These are phyloP conservation scores for Raphanus raphanistrum DNA, from an alignment of 345 rosid genomes.

Conservation along the genomic window DNA sequence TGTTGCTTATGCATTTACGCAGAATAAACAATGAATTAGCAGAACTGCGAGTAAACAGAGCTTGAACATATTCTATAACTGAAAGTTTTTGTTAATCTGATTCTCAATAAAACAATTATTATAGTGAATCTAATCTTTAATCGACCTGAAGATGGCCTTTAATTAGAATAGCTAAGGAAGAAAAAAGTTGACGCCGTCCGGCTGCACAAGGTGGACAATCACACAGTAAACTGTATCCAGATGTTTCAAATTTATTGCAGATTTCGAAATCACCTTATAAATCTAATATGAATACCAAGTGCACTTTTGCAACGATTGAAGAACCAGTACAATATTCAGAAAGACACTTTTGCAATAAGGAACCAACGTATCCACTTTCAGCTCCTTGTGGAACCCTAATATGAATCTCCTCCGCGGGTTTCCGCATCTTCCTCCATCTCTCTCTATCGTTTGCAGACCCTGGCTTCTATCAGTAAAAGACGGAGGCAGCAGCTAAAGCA, in stretches of 20 bases:
- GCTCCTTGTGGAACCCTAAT: background rate
- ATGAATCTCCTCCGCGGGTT: background rate
- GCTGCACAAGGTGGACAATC: background rate
- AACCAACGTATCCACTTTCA: background rate
- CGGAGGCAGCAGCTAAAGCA: background rate
- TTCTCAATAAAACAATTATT: background rate
- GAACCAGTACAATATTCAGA: too few relatives aligned
- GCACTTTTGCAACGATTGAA: background rate
- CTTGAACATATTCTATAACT: background rate
- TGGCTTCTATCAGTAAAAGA: background rate
- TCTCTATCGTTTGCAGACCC: background rate
- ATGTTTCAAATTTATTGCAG: background rate
- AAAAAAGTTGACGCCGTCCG: background rate
- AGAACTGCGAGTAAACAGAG: background rate
- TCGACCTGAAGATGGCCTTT: background rate
- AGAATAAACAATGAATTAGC: background rate
- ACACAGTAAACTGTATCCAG: background rate
- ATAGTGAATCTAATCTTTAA: background rate
- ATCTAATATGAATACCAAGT: background rate
- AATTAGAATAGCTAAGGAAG: background rate
- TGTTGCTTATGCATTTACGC: background rate
- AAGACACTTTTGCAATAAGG: background rate
- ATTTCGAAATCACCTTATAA: background rate
- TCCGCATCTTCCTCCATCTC: background rate
- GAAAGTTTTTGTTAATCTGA: background rate